These are phyloP conservation scores for Magnusiomyces magnusii DNA, from an alignment of 1,139 yeast species.

Conservation along the genomic window DNA sequence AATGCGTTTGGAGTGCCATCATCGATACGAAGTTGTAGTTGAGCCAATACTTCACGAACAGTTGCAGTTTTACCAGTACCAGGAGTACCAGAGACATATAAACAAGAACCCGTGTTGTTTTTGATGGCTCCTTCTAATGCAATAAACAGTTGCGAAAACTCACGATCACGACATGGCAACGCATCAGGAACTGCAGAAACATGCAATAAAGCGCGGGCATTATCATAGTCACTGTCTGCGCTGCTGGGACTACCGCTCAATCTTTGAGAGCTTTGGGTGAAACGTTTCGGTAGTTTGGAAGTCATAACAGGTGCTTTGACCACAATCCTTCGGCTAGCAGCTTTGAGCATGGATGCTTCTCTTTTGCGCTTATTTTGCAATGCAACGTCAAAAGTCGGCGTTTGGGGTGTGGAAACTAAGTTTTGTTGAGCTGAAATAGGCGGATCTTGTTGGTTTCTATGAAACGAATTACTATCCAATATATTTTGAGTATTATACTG, in stretches of 20 bases:
- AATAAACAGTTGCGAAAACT: constrained; percentile 64
- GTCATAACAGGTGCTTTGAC: background rate
- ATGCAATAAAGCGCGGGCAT: constrained; percentile 53
- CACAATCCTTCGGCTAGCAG: background rate
- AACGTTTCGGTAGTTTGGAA: background rate
- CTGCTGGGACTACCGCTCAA: background rate
- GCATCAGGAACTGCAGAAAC: constrained; percentile 55
- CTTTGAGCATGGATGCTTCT: background rate
- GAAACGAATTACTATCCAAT: background rate
- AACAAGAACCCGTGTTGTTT: constrained; percentile 69
- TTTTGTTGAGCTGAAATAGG: background rate
- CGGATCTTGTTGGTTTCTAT: background rate
- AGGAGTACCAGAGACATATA: constrained; percentile 94
- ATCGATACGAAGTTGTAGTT: constrained; percentile 39
- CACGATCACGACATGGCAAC: constrained; percentile 84
- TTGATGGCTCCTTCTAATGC: constrained; percentile 70
- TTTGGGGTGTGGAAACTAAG: background rate
- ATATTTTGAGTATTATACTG: background rate
- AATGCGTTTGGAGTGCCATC: constrained; percentile 38
- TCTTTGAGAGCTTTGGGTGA: background rate
- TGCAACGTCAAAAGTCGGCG: background rate
- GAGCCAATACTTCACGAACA: constrained; percentile 73
- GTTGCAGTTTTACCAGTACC: constrained; percentile 98
- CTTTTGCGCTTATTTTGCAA: background rate
- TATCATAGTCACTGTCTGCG: constrained; percentile 36